These are phyloP conservation scores for Trametes sp. DNA, from an alignment of 1,284 basidiomycete species.

Conservation along the genomic window DNA sequence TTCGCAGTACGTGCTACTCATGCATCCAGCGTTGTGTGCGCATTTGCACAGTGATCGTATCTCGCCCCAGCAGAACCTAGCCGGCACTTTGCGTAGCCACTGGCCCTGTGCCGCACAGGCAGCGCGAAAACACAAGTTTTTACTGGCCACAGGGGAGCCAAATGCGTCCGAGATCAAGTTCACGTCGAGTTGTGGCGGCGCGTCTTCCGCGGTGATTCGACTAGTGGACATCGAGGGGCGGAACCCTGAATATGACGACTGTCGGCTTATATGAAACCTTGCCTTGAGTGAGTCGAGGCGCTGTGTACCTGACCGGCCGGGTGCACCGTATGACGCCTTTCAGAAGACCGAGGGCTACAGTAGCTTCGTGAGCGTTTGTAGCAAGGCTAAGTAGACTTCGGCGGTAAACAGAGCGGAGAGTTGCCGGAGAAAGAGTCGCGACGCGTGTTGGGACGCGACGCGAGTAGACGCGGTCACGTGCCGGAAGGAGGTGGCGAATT, in stretches of 20 bases:
- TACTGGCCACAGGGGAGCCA: not conserved
- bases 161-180: not conserved
- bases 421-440: no score
- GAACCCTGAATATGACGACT: not conserved
- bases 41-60: not conserved
- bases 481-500: conserved; percentile 30
- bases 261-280: not conserved
- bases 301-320: not conserved
- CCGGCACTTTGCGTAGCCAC: not conserved
- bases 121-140: not conserved
- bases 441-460: not conserved
- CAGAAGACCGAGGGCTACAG: not conserved
- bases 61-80: not conserved
- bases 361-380: no score
- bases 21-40: not conserved
- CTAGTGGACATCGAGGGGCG: not conserved
- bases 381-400: no score
- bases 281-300: not conserved
- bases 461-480: conserved; percentile 32
- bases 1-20: conserved; percentile 6
- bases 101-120: not conserved
- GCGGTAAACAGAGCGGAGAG: no score
- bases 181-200: not conserved
- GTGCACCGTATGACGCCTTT: not conserved
- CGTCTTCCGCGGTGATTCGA: not conserved